Base-by-base conservation (phyloP, 2,329 filamentous ascomycete species). In the Paecilomyces sp. region DNA sequence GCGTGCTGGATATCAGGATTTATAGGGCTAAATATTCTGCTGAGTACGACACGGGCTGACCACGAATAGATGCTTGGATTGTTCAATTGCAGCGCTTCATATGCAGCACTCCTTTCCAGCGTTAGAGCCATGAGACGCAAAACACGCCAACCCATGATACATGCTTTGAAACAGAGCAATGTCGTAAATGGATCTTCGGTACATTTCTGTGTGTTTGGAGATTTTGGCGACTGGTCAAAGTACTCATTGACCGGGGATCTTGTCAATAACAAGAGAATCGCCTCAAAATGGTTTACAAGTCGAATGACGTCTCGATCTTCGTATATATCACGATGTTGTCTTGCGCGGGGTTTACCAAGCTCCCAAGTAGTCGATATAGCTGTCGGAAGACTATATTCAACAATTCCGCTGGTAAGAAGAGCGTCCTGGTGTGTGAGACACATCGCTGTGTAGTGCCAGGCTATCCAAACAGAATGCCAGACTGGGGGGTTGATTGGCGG, bases 391-490 rank as follows among this genome's bases (percentile, higher is more conserved):
- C 55, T 22, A 33, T 56, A 56, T 36, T 56, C 55, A 3, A 56
- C 55, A 47, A 56, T 56, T 12, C 55, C 55, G 47, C 28, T 41
- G 5, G 55, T 36, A 5, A 56, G 31, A 15, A 56, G 31, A 36
- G 31, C 30, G 18, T 56, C 55, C 6, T 56, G 55, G n/a, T 56
- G 55, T 11, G 55, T 56, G 3, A 56, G 18, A 22, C 28, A 34
- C 9, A 56, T 56, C 8, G 31, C 55, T 22, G 55, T 56, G 33
- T 56, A 56, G 33, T 56, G 55, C 55, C 55, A 56, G 12, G 55
- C 55, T 56, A 56, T 56, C 55, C 55, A 56, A n/a, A 56, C 31
- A 13, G 55, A 41, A 56, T 36, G 55, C 55, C 55, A 56, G 4
- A 36, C 9, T 9, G 33, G 11, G 33, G 4, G 33, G 22, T 22